Base-by-base conservation (phyloP, 2,329 filamentous ascomycete species). In the Colletotrichum musae region DNA sequence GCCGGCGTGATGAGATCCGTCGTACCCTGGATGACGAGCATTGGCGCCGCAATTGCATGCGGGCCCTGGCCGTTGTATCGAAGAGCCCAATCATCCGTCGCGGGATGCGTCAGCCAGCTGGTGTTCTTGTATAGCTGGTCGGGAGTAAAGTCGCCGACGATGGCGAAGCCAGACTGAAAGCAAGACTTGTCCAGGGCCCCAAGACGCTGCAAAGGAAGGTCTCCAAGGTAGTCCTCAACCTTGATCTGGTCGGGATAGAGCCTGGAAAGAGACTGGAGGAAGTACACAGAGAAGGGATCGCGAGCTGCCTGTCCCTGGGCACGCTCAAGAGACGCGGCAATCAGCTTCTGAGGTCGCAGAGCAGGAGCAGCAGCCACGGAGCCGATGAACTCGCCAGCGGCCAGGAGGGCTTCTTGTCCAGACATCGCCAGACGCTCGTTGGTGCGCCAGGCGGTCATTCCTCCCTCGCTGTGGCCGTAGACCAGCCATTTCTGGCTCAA, bases 371-470 rank as follows among this genome's bases (percentile, higher is more conserved):
- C 62, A 13, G 72, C 50, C 18, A 72, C 70, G 18, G 68, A 61
- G 26, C 70, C 72, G 9, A 73, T 6, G 56, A 73, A 62, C 16
- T 45, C 43, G 1, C 72, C 68, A 18, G 70, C 65, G 13, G 63
- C 50, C 58, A 58, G 45, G 15, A 58, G 56, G 24, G 56, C 39
- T 21, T 58, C 56, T 47, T 67, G 53, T 13, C 47, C 41, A 26
- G 71, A 21, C 56, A 57, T 63, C 16, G 74, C 74, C 21, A 72
- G 58, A 13, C 75, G 70, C 65, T 75, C 74, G 15, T 70, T 72
- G n/a, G 74, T 75, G 9, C 74, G 68, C 74, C 74, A 76, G 0
- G 64, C 73, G 1, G 74, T 74, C 74, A 75, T 72, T 15, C 74
- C 74, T 1, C 74, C 74, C 32, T 76, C 74, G 56, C 74, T 75